phyloP scores from a whole-genome alignment of 2,329 filamentous ascomycete genomes.

The Arthrinium puccinioides region DNA sequence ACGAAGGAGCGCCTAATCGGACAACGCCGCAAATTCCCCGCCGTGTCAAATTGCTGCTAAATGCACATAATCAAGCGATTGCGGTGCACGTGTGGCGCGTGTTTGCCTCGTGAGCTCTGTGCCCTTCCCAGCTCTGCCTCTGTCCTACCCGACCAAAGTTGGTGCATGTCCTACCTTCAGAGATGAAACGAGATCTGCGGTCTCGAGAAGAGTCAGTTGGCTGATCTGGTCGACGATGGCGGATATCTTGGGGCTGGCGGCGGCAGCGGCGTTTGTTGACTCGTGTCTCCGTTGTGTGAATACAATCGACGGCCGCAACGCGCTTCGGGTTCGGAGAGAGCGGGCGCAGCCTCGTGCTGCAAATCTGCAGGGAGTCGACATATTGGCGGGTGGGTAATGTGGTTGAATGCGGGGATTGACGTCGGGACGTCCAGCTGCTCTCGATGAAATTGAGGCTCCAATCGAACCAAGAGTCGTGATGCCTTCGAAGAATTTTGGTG shows the following conservation, averaged over 20 bases:
- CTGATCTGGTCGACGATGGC: constrained; percentile 98
- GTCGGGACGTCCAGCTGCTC: constrained; percentile 6
- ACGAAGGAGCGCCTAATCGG: no score
- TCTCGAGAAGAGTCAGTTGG: constrained; percentile 95
- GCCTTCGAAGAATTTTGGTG: constrained; percentile 15
- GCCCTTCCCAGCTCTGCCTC: no score
- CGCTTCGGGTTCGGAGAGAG: constrained; percentile 45
- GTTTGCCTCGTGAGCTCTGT: no score
- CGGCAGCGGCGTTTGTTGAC: constrained; percentile 65
- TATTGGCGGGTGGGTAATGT: constrained; percentile 28
- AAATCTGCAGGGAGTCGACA: constrained; percentile 57
- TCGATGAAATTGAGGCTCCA: no score
- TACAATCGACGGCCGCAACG: constrained; percentile 37
- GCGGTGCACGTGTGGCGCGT: no score
- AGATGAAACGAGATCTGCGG: constrained; percentile 86
- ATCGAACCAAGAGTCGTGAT: constrained; percentile 13
- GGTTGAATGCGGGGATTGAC: constrained; percentile 2
- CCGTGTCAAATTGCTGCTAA: no score
- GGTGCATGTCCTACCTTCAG: constrained; percentile 81
- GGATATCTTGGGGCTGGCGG: constrained; percentile 81
- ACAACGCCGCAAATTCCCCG: no score
- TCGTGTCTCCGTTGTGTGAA: constrained; percentile 69
- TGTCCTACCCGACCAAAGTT: no score
- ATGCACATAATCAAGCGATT: no score
- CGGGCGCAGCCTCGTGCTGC: constrained; percentile 59